Evolutionary conservation across 2,329 filamentous ascomycete genomes (phyloP).

Genomic region (Cladosporium austrohemisphaericum): DNA sequence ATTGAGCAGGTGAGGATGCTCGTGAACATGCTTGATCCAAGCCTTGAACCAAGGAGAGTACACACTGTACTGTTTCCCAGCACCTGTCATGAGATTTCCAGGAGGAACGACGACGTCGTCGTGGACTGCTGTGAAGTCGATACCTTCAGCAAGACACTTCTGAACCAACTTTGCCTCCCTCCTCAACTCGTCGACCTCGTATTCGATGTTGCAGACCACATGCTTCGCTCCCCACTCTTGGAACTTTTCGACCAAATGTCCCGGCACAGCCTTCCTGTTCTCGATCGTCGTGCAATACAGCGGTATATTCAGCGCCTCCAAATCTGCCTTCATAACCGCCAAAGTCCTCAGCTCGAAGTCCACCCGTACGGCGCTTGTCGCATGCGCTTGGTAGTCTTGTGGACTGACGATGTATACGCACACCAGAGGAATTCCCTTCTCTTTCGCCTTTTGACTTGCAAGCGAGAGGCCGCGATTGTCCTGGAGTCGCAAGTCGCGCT

Average conservation of each 20-base stretch:
- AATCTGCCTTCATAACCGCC: conserved; percentile 59
- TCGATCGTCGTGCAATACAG: conserved; percentile 70
- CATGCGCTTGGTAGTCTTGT: conserved; percentile 78
- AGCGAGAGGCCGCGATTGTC: conserved; percentile 71
- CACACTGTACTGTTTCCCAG: conserved; percentile 76
- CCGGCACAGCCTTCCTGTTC: conserved; percentile 59
- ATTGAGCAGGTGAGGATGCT: conserved; percentile 64
- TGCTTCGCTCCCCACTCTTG: conserved; percentile 70
- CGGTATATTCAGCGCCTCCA: conserved; percentile 71
- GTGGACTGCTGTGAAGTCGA: conserved; percentile 68
- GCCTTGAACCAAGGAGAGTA: conserved; percentile 78
- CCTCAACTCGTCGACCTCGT: conserved; percentile 84
- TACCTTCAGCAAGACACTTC: conserved; percentile 57
- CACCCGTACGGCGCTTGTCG: conserved; percentile 67
- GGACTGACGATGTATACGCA: conserved; percentile 76
- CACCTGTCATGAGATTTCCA: conserved; percentile 61
- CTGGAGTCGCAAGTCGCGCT: conserved; percentile 67
- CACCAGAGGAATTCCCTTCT: conserved; percentile 67
- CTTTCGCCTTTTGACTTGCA: conserved; percentile 64
- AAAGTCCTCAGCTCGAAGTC: conserved; percentile 78
- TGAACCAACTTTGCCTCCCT: conserved; percentile 67
- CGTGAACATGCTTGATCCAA: conserved; percentile 71
- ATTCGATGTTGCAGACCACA: conserved; percentile 80
- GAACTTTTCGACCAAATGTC: conserved; percentile 61
- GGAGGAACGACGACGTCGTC: conserved; percentile 82